Evolutionary conservation across 306 rosid species (phyloP).

Genomic region (Pterocarpus santalinus): DNA sequence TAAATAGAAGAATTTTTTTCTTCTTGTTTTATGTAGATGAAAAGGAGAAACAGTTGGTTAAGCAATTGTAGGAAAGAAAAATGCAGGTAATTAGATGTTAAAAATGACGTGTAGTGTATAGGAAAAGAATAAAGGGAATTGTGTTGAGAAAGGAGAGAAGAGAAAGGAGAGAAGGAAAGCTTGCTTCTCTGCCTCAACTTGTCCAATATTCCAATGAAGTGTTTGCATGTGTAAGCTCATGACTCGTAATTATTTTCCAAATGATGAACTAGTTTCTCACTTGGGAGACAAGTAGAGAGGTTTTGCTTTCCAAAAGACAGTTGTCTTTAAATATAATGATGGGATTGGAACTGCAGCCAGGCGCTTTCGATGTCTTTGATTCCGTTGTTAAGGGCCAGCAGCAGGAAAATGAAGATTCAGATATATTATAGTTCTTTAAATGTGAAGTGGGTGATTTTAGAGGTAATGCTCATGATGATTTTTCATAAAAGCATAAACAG

Average conservation of each 20-base stretch:
- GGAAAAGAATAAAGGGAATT: constrained; percentile 41
- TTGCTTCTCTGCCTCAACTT: constrained; percentile 51
- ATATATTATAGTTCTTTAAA: constrained; percentile 47
- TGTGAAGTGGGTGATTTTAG: constrained; percentile 52
- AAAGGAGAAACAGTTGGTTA: constrained; percentile 41
- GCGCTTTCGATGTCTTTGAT: constrained; percentile 49
- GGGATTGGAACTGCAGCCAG: constrained; percentile 45
- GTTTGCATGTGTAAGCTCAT: constrained; percentile 51
- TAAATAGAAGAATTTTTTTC: not conserved
- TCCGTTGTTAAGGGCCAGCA: constrained; percentile 51
- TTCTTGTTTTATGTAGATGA: constrained; percentile 17
- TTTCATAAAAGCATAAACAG: constrained; percentile 44
- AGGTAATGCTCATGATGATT: constrained; percentile 32
- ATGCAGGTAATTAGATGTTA: constrained; percentile 38
- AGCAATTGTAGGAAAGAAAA: constrained; percentile 27
- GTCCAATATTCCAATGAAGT: constrained; percentile 48
- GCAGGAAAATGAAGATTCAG: constrained; percentile 44
- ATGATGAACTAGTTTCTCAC: constrained; percentile 55
- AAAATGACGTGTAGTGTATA: constrained; percentile 38
- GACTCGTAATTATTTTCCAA: constrained; percentile 48
- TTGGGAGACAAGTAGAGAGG: constrained; percentile 64
- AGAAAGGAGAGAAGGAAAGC: constrained; percentile 30
- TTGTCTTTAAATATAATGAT: constrained; percentile 63
- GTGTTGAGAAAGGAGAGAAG: constrained; percentile 34
- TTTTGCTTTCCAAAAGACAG: constrained; percentile 68